Conservation (phyloP, 495 filamentous ascomycete species). For the Xylaria cubensis region DNA sequence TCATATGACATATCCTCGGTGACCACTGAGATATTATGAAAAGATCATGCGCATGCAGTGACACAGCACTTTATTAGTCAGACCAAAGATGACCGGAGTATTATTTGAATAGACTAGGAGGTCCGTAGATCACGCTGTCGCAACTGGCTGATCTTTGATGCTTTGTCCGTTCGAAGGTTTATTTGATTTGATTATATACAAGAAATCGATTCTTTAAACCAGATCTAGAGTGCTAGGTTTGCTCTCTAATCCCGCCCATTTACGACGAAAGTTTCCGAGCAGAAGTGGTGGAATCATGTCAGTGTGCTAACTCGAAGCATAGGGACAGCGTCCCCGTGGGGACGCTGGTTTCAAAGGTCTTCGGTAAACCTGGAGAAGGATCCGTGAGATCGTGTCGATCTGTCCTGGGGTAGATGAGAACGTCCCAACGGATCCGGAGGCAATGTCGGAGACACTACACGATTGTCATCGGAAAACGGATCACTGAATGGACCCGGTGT, state of each 20-base stretch:
- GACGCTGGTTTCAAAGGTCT: slow-evolving; percentile 50
- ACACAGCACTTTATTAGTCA: not conserved
- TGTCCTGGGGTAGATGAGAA: slow-evolving; percentile 52
- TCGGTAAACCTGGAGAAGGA: slow-evolving; percentile 60
- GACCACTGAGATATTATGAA: not conserved
- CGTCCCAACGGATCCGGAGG: slow-evolving; percentile 51
- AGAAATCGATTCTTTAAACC: slow-evolving; percentile 22
- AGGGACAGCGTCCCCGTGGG: slow-evolving; percentile 24
- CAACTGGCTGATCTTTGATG: slow-evolving; percentile 23
- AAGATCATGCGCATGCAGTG: not conserved
- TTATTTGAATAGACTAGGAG: slow-evolving; percentile 17
- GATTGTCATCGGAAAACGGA: slow-evolving; percentile 45
- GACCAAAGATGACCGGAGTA: not conserved
- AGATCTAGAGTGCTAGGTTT: slow-evolving; percentile 11
- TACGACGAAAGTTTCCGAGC: slow-evolving; percentile 4
- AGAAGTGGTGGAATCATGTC: not conserved
- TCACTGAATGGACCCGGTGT: slow-evolving; percentile 46
- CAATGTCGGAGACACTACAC: slow-evolving; percentile 24
- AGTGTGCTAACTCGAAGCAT: slow-evolving; percentile 1
- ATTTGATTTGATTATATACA: slow-evolving; percentile 24
- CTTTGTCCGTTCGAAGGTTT: slow-evolving; percentile 14
- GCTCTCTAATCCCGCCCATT: slow-evolving; percentile 11
- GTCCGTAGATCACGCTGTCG: slow-evolving; percentile 15
- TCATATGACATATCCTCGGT: not conserved
- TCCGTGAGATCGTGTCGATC: slow-evolving; percentile 47